These are phyloP conservation scores for Pachysandra terminalis DNA, from an alignment of 164 flowering plant genomes.

Conservation along the genomic window DNA sequence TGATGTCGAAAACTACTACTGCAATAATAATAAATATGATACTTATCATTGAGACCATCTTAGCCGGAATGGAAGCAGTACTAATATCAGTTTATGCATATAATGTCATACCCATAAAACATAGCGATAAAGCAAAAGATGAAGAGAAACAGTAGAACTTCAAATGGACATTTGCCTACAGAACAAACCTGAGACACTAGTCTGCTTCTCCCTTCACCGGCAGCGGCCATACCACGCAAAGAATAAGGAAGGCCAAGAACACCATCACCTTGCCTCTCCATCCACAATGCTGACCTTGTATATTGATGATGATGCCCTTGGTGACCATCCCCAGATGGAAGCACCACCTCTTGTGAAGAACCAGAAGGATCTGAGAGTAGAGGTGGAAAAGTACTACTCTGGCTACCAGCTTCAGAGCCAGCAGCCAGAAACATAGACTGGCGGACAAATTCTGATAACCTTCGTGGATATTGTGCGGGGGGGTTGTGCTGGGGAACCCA, in stretches of 20 bases:
- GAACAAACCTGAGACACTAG: conserved; percentile 76
- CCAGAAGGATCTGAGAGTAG: conserved; percentile 28
- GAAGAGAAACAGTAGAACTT: neutral
- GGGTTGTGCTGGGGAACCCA: conserved; percentile 40
- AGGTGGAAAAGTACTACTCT: conserved; percentile 26
- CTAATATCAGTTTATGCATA: too few species aligned
- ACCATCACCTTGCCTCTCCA: conserved; percentile 66
- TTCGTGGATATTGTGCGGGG: conserved; percentile 35
- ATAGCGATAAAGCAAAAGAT: neutral
- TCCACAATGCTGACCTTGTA: conserved; percentile 48
- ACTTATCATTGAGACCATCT: neutral
- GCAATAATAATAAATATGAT: neutral
- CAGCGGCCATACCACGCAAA: conserved; percentile 46
- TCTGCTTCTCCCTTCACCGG: conserved; percentile 64
- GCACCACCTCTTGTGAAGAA: conserved; percentile 32
- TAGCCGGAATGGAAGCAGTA: neutral
- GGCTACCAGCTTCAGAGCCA: conserved; percentile 44
- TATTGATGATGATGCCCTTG: conserved; percentile 40
- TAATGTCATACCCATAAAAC: neutral
- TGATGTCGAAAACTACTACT: neutral
- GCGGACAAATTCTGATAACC: conserved; percentile 61
- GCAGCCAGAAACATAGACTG: conserved; percentile 43
- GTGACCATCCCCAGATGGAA: conserved; percentile 39
- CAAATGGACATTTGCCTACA: neutral
- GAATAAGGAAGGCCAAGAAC: conserved; percentile 51